Percentiles rank a stretch among this genome's conserved stretches.
These are phyloP conservation scores for Candida sanyaensis DNA, from an alignment of 1,139 yeast species.

Conservation along the genomic window DNA sequence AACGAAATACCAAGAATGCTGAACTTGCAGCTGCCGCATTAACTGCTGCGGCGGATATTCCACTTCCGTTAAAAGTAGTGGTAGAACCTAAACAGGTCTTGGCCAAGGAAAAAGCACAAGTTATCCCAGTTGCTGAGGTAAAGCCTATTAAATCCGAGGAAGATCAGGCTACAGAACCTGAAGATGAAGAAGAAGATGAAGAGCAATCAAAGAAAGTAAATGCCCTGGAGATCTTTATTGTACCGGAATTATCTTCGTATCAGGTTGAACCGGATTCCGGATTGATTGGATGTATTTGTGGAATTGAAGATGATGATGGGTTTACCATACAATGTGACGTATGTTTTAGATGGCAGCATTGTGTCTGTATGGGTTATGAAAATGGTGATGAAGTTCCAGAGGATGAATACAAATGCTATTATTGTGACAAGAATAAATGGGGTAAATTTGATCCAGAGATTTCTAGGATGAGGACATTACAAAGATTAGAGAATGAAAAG, in stretches of 20 bases:
- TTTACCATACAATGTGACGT: constrained; percentile 92
- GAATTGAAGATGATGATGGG: constrained; percentile 88
- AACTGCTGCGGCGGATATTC: constrained; percentile 71
- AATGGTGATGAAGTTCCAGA: constrained; percentile 80
- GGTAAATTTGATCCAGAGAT: constrained; percentile 49
- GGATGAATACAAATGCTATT: constrained; percentile 73
- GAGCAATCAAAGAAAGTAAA: not conserved
- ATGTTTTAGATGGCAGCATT: constrained; percentile 95
- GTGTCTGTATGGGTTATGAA: constrained; percentile 78
- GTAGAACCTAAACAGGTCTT: constrained; percentile 4
- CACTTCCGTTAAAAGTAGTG: constrained; percentile 46
- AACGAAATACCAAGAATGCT: constrained; percentile 48
- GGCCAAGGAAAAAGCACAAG: constrained; percentile 6
- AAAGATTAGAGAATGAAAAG: constrained; percentile 26
- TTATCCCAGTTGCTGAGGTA: constrained; percentile 2
- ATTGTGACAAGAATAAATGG: constrained; percentile 63
- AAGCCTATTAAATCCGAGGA: constrained; percentile 10
- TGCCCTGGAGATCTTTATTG: constrained; percentile 1
- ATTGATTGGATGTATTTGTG: constrained; percentile 87
- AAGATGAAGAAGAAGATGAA: constrained; percentile 20
- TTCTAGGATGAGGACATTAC: constrained; percentile 36
- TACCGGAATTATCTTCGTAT: constrained; percentile 46
- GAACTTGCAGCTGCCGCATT: constrained; percentile 71
- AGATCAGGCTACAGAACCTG: constrained; percentile 18
- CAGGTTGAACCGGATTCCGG: constrained; percentile 81